phyloP scores from a whole-genome alignment of 1,284 basidiomycete genomes.

The Vanrija humicola region DNA sequence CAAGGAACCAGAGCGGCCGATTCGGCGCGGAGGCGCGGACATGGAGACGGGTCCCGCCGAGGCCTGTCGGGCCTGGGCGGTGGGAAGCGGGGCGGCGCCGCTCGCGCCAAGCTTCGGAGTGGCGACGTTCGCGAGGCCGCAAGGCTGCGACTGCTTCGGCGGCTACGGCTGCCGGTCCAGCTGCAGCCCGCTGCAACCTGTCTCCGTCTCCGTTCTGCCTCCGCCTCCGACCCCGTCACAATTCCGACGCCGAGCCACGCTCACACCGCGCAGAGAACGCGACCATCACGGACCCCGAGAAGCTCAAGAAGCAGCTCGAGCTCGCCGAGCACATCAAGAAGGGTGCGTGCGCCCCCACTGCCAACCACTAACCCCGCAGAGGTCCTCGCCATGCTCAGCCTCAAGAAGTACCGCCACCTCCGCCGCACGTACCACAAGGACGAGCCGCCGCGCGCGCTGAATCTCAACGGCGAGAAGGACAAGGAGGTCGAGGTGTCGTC shows the following conservation, averaged over 20 bases:
- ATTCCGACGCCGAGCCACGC: not conserved
- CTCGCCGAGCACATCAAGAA: conserved; percentile 85
- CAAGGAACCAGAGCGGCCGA: too few relatives aligned
- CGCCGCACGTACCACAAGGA: conserved; percentile 62
- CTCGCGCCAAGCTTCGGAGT: too few relatives aligned
- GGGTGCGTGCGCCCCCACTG: conserved; percentile 53
- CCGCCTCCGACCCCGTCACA: not conserved
- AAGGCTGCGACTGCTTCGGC: too few relatives aligned
- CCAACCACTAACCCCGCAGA: conserved; percentile 53
- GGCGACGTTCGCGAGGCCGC: too few relatives aligned
- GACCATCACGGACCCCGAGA: conserved; percentile 61
- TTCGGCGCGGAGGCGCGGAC: not conserved
- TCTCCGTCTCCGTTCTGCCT: too few relatives aligned
- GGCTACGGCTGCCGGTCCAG: too few relatives aligned
- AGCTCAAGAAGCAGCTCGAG: conserved; percentile 72
- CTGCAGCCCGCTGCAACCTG: too few relatives aligned
- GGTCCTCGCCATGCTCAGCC: conserved; percentile 75
- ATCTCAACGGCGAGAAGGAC: not conserved
- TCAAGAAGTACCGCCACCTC: conserved; percentile 80
- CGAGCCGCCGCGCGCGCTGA: conserved; percentile 24
- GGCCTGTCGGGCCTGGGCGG: too few relatives aligned
- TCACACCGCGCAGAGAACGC: conserved; percentile 60
- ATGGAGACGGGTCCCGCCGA: not conserved
- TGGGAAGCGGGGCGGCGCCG: too few relatives aligned
- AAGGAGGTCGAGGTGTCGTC: too few relatives aligned